Conservation (phyloP, 805 yeast species). For the Kluyveromyces starmeri region DNA sequence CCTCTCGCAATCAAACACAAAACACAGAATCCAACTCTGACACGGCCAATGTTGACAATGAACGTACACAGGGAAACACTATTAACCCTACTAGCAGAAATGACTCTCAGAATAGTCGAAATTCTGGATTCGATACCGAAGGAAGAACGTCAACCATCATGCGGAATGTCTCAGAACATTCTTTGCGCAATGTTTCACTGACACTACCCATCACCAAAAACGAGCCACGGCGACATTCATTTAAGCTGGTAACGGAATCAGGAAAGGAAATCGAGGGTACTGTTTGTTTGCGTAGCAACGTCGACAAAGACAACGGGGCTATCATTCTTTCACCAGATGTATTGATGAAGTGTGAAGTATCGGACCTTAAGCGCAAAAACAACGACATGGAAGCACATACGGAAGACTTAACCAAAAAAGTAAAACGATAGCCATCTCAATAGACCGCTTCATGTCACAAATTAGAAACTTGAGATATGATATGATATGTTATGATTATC, state of each 20-base stretch:
- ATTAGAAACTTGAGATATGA: too few species aligned
- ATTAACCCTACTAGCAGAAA: too few species aligned
- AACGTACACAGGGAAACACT: too few species aligned
- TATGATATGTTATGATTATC: background rate
- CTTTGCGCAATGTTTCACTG: background rate
- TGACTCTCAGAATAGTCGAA: too few species aligned
- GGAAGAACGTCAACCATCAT: too few species aligned
- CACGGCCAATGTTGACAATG: too few species aligned
- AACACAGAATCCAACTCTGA: background rate
- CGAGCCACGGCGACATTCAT: background rate
- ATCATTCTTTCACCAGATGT: slow-evolving; percentile 10
- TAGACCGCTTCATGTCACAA: too few species aligned
- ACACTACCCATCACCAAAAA: background rate
- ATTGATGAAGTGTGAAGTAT: slow-evolving; percentile 2
- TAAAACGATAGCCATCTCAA: background rate
- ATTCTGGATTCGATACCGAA: too few species aligned
- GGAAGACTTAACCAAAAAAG: slow-evolving; percentile 8
- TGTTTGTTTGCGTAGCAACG: slow-evolving; percentile 2
- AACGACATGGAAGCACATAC: slow-evolving; percentile 14
- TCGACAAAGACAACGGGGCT: slow-evolving; percentile 1
- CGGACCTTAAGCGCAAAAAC: slow-evolving; percentile 14
- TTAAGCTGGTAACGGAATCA: slow-evolving; percentile 8
- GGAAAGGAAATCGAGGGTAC: slow-evolving; percentile 6
- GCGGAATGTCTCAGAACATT: too few species aligned
- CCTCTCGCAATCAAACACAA: background rate